These are phyloP conservation scores for Ogataea philodendri DNA, from an alignment of 805 yeast species.

Conservation along the genomic window DNA sequence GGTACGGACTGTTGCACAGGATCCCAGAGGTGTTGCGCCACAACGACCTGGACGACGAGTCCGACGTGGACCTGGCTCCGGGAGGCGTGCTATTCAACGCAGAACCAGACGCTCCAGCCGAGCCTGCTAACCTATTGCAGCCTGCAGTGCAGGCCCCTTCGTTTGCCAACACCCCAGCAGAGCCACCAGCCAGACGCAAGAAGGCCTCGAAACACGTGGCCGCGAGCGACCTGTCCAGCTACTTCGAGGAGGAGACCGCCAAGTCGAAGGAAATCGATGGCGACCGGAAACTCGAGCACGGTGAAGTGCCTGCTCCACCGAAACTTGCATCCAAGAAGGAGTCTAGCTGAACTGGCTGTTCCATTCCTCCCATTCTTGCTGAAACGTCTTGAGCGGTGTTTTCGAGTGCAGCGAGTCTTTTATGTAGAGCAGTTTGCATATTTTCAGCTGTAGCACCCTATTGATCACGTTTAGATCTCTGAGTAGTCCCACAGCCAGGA, in stretches of 20 bases:
- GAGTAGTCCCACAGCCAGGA: conserved; percentile 46
- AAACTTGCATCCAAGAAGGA: conserved; percentile 11
- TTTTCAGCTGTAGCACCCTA: conserved; percentile 59
- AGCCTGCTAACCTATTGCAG: conserved; percentile 17
- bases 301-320: conserved; percentile 38
- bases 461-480: conserved; percentile 69
- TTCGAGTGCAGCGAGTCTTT: conserved; percentile 52
- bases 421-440: conserved; percentile 49
- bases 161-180: conserved; percentile 12
- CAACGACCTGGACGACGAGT: conserved; percentile 26
- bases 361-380: conserved; percentile 29
- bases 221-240: conserved; percentile 35
- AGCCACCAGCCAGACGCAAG: conserved; percentile 20
- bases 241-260: conserved; percentile 42
- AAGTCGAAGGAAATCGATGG: conserved; percentile 40
- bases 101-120: conserved; percentile 3
- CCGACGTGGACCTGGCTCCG: conserved; percentile 23
- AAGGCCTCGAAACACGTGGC: conserved; percentile 14
- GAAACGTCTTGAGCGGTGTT: conserved; percentile 13
- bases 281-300: conserved; percentile 24
- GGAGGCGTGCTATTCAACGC: conserved; percentile 25
- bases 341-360: conserved; percentile 12
- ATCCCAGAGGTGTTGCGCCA: conserved; percentile 63
- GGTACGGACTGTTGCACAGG: conserved; percentile 80
- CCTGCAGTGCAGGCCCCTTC: conserved; percentile 28